Evolutionary conservation across 495 filamentous ascomycete species (phyloP), one percentile per base, ranked within the genome.

Genomic region (Wilcoxina mikolae): DNA sequence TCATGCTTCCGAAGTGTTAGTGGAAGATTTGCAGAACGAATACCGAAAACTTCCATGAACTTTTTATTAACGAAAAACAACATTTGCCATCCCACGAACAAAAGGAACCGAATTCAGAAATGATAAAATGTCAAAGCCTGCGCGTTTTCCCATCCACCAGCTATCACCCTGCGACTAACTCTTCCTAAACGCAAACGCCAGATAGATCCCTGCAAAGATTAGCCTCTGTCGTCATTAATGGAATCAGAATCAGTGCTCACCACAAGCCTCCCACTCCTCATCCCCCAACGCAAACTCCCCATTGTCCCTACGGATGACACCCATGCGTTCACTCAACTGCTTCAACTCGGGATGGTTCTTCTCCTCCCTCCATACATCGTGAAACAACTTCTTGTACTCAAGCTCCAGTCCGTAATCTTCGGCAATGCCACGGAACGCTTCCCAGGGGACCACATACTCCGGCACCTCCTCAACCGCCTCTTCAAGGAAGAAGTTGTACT

Each of bases 401-500:
- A 95, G 72, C 65, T 98, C 91, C 2, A 98, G 79, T 64, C 93
- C 94, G 71, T 90, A 95, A 60, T 96, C 91, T 65, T 95, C 87
- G 23, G 93, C 91, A 58, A 98, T 73, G 39, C 76, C 88, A 69
- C 91, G 85, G 69, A 98, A 95, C 1, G 86, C 88, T 64, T 93
- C 87, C 93, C 93, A 98, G 0, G 91, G 91, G 5, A 98, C 93
- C 9, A 98, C 89, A 68, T 95, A 98, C 70, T 98, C 91, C 23
- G 91, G 91, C 9, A 95, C 83, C 59, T 89, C 87, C 67, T 94
- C 88, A 18, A 98, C 91, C 1, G 91, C 93, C 67, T 98, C 91
- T 61, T 89, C 78, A 61, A 98, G 79, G 63, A 87, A 90, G 73
- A 93, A 98, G 65, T 78, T 93, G 67, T 98, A 98, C 65, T 86